Evolutionary conservation across 2,329 filamentous ascomycete species (phyloP), one percentile per base, ranked within the genome.

Genomic region (Aureobasidium sp.): DNA sequence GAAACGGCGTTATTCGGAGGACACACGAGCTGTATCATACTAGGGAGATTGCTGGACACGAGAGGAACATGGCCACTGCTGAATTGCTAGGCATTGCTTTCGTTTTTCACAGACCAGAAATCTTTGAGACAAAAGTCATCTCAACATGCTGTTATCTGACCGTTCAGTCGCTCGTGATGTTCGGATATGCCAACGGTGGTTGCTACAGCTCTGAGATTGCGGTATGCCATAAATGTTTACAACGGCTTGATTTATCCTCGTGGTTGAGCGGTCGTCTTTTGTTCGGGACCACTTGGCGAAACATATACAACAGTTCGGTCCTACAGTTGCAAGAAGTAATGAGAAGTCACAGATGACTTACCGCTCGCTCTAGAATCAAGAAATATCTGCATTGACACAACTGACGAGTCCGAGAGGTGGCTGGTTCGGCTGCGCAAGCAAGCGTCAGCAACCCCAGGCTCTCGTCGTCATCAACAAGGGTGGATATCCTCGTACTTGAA

Each of bases 121-220:
- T 43, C 21, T 54, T 10, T 21, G 37, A 54, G 50, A 54, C 50
- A 43, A 10, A 38, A 17, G 1, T 33, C 10, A 43, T 55, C 50
- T 31, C 25, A 29, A 29, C 9, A 43, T 33, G n/a, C 21, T 43
- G 19, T 15, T 43, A 46, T 46, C 25, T 23, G 27, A 57, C 29
- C 40, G 53, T 57, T 57, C 42, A 29, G 19, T 46, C 37, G 53
- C 53, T 57, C 31, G 53, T 45, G 53, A 42, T 31, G 13, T 25
- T 46, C 33, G 17, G 21, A 57, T 57, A 57, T 55, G 21, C 35
- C 19, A 46, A 57, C 53, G 53, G n/a, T 57, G 53, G 53, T 57
- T 57, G 53, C 53, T 46, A 46, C 29, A 45, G 38, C 40, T 45
- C 10, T 46, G 23, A 57, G 53, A 57, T 57, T 57, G 53, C 53